Evolutionary conservation across 257 asterid genomes (phyloP), one percentile per base, ranked within the genome.

Genomic region (Primulina tabacum): DNA sequence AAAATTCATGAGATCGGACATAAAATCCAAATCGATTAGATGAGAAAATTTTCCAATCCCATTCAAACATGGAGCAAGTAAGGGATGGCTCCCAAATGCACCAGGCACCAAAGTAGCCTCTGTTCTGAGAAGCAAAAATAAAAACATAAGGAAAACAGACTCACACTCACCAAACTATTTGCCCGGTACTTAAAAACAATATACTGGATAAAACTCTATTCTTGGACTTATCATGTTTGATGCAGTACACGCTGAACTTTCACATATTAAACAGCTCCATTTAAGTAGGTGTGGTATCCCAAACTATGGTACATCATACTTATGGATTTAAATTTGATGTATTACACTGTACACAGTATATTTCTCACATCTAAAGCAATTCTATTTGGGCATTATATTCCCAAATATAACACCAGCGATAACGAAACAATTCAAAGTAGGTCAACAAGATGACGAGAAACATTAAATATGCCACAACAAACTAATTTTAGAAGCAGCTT

Each of bases 11-110:
- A 94, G 91, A 79, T 94, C 99, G 64, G 95, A 86, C 97, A 94
- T 94, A 77, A 87, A 94, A 74, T 87, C 97, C 79, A 94, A 72
- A 87, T 94, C 99, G 47, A 94, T 85, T 17, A 91, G 85, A 73
- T 94, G 99, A 60, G 97, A 79, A 65, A 86, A 91, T 52, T 87
- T 88, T 62, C 97, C 99, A 47, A 94, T 91, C 75, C 99, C 99
- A 73, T 84, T 77, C 81, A 94, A 79, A 82, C 97, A 88, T 47
- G 97, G 89, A 73, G 80, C 94, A 70, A 94, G 99, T 52, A 94
- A 80, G 47, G 99, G 97, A 78, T 87, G 92, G 62, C 79, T 69
- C 61, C 86, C 84, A 50, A 81, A 74, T 73, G 79, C 72, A 71
- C 80, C 81, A 69, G 78, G 79, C 18, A 60, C 78, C 2, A 78